A percentile compares a stretch with the other conserved stretches of the same genome.
Conservation (phyloP, 1,284 basidiomycete genomes). For the Boletus sp. region DNA sequence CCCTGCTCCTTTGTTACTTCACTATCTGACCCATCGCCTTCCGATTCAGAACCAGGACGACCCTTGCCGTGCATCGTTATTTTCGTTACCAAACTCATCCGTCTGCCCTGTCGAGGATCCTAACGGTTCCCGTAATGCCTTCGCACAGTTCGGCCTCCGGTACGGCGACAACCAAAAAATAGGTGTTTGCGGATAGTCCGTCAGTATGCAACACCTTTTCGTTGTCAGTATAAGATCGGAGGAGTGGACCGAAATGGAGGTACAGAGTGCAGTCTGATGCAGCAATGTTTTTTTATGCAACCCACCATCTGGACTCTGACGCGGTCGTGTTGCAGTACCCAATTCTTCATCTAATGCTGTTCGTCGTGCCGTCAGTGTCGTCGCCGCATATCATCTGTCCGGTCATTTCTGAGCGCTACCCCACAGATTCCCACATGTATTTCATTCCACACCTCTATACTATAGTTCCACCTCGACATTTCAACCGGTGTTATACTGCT, state of each 20-base stretch:
- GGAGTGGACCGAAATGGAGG: slow-evolving; percentile 98
- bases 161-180: slow-evolving; percentile 66
- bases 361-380: slow-evolving; percentile 25
- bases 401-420: slow-evolving; percentile 35
- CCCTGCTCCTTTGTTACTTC: slow-evolving; percentile 27
- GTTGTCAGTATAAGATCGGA: slow-evolving; percentile 93
- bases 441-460: slow-evolving; percentile 21
- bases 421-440: slow-evolving; percentile 35
- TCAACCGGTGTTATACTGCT: slow-evolving; percentile 33
- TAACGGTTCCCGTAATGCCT: slow-evolving; percentile 51
- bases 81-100: slow-evolving; percentile 87
- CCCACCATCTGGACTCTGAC: neutral
- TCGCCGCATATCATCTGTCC: slow-evolving; percentile 35
- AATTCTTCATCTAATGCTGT: slow-evolving; percentile 40
- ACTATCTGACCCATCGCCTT: slow-evolving; percentile 31
- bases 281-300: slow-evolving; percentile 54
- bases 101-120: slow-evolving; percentile 74
- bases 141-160: slow-evolving; percentile 68
- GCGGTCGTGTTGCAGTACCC: slow-evolving; percentile 25
- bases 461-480: slow-evolving; percentile 26
- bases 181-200: slow-evolving; percentile 90
- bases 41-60: slow-evolving; percentile 36
- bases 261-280: slow-evolving; percentile 87
- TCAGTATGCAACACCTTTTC: slow-evolving; percentile 97
- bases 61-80: slow-evolving; percentile 48